These are phyloP conservation scores for Malus sylvestris DNA, from an alignment of 306 rosid genomes.

Conservation along the genomic window DNA sequence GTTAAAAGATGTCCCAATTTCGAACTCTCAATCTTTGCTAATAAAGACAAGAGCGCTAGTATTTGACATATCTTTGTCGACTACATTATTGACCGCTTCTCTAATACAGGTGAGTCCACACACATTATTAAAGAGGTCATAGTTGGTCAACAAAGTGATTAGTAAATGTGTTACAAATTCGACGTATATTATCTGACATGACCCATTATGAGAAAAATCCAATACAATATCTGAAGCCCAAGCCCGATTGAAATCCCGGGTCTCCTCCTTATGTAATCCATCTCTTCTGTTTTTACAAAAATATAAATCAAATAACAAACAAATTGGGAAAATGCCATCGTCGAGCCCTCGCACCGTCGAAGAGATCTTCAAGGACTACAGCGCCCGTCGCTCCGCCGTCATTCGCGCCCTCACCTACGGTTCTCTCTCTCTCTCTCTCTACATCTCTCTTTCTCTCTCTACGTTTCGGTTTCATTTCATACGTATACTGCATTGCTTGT, in stretches of 20 bases:
- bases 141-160: too few species aligned
- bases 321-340: slow-evolving; percentile 12
- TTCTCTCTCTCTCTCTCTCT: slow-evolving; percentile 6
- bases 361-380: slow-evolving; percentile 59
- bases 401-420: slow-evolving; percentile 54
- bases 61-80: too few species aligned
- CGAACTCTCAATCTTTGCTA: background rate
- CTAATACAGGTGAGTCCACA: too few species aligned
- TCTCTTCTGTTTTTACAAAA: background rate
- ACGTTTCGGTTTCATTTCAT: background rate
- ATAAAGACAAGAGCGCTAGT: too few species aligned
- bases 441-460: background rate
- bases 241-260: background rate
- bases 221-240: background rate
- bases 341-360: slow-evolving; percentile 47
- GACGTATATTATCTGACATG: background rate
- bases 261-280: background rate
- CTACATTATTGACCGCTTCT: too few species aligned
- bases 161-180: background rate
- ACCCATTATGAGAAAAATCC: background rate
- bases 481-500: background rate
- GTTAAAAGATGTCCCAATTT: background rate
- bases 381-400: slow-evolving; percentile 44
- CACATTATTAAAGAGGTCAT: too few species aligned
- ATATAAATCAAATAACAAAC: background rate